Percentiles rank a stretch among this genome's conserved stretches.
These are phyloP conservation scores for Neolentinus lepideus DNA, from an alignment of 1,284 basidiomycete species.

Conservation along the genomic window DNA sequence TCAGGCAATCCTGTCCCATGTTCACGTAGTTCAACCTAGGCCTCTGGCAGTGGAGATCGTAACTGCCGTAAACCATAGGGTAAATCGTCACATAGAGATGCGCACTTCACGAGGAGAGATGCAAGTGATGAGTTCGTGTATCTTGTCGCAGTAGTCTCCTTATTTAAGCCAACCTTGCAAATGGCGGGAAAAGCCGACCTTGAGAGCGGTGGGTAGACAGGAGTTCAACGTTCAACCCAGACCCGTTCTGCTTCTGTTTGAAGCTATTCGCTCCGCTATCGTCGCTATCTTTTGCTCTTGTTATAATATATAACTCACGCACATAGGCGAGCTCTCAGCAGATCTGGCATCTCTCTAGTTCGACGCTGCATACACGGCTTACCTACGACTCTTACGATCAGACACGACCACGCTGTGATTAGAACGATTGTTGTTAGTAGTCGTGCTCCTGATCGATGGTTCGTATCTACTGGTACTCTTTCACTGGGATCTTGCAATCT, in stretches of 20 bases:
- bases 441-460: background rate
- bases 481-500: constrained; percentile 1
- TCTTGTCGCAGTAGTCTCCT: background rate
- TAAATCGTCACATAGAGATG: too few relatives aligned
- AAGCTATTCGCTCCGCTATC: background rate
- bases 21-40: too few relatives aligned
- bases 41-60: too few relatives aligned
- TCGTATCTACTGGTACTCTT: background rate
- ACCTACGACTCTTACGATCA: background rate
- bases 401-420: constrained; percentile 1
- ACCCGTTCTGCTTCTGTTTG: background rate
- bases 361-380: background rate
- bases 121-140: too few relatives aligned
- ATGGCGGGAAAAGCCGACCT: background rate
- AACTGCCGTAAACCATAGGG: too few relatives aligned
- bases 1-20: too few relatives aligned
- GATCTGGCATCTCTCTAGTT: background rate
- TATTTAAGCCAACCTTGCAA: background rate
- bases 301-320: background rate
- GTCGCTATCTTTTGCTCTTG: constrained; percentile 1
- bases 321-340: background rate
- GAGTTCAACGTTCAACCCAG: background rate
- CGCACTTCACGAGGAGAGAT: too few relatives aligned
- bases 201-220: background rate
- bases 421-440: background rate